These are phyloP conservation scores for Fusarium longipes DNA, from an alignment of 2,329 filamentous ascomycete species.

Conservation along the genomic window DNA sequence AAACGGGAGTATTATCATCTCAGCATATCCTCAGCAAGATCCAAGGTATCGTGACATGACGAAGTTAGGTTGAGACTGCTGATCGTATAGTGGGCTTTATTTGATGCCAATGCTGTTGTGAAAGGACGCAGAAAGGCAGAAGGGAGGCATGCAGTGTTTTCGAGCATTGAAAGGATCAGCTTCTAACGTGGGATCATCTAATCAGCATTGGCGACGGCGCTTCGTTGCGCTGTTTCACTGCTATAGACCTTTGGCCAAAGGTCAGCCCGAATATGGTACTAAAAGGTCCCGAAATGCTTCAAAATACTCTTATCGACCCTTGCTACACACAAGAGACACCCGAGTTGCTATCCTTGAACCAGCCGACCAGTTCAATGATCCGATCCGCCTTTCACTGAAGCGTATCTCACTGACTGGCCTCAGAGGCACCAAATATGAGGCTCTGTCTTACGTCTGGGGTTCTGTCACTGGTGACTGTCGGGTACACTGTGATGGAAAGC, in stretches of 20 bases:
- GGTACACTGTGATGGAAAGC: conserved; percentile 26
- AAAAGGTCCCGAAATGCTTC: conserved; percentile 14
- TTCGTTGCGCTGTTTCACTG: neutral
- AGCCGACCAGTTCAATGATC: conserved; percentile 11
- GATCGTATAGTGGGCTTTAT: neutral
- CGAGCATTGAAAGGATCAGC: neutral
- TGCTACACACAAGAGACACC: conserved; percentile 8
- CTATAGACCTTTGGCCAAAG: neutral
- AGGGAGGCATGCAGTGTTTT: conserved; percentile 9
- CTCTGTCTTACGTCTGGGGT: conserved; percentile 42
- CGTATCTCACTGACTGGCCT: conserved; percentile 19
- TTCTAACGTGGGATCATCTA: neutral
- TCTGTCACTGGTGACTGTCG: conserved; percentile 17
- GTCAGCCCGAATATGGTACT: conserved; percentile 14
- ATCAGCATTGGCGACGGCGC: neutral
- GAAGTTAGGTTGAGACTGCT: neutral
- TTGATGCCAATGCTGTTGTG: too few relatives aligned
- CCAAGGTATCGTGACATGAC: neutral
- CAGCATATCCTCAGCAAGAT: neutral
- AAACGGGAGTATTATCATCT: neutral
- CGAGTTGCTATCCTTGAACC: conserved; percentile 26
- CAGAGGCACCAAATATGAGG: conserved; percentile 20
- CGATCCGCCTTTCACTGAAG: conserved; percentile 12
- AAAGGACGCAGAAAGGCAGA: neutral
- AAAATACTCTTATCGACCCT: conserved; percentile 13